These are phyloP conservation scores for Kockiozyma suomiensis DNA, from an alignment of 805 yeast genomes.

Conservation along the genomic window DNA sequence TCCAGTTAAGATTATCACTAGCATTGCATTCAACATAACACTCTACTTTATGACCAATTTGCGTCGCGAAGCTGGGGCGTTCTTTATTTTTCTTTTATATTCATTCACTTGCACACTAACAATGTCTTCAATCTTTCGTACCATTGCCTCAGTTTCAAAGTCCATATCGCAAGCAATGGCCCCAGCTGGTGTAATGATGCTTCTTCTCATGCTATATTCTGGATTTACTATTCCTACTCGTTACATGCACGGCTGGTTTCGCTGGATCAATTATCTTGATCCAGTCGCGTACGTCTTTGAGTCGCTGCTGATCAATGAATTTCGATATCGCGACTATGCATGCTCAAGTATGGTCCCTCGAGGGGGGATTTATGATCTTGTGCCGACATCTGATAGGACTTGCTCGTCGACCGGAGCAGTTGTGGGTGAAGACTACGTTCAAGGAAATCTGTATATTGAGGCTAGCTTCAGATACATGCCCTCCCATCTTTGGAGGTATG, in stretches of 20 bases:
- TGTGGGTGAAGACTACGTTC: slow-evolving; percentile 54
- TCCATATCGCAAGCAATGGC: slow-evolving; percentile 61
- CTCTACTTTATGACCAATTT: slow-evolving; percentile 61
- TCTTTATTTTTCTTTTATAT: slow-evolving; percentile 55
- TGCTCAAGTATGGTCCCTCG: slow-evolving; percentile 50
- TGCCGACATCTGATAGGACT: slow-evolving; percentile 44
- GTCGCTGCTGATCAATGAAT: slow-evolving; percentile 52
- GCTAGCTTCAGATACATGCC: slow-evolving; percentile 50
- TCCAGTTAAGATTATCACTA: slow-evolving; percentile 58
- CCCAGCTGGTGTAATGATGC: slow-evolving; percentile 57
- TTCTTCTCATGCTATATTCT: slow-evolving; percentile 59
- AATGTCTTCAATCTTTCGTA: slow-evolving; percentile 57
- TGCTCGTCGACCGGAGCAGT: slow-evolving; percentile 62
- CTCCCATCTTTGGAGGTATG: slow-evolving; percentile 54
- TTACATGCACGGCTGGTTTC: slow-evolving; percentile 53
- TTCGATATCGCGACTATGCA: slow-evolving; percentile 44
- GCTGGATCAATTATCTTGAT: slow-evolving; percentile 53
- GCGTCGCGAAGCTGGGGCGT: slow-evolving; percentile 54
- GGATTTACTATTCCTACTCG: slow-evolving; percentile 52
- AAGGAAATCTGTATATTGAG: slow-evolving; percentile 55
- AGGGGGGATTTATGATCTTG: slow-evolving; percentile 47
- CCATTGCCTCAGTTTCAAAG: slow-evolving; percentile 55
- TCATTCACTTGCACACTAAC: slow-evolving; percentile 49
- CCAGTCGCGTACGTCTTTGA: slow-evolving; percentile 53
- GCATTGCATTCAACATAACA: slow-evolving; percentile 51